phyloP scores from a whole-genome alignment of 805 yeast genomes.

The Lipomyces sp. region DNA sequence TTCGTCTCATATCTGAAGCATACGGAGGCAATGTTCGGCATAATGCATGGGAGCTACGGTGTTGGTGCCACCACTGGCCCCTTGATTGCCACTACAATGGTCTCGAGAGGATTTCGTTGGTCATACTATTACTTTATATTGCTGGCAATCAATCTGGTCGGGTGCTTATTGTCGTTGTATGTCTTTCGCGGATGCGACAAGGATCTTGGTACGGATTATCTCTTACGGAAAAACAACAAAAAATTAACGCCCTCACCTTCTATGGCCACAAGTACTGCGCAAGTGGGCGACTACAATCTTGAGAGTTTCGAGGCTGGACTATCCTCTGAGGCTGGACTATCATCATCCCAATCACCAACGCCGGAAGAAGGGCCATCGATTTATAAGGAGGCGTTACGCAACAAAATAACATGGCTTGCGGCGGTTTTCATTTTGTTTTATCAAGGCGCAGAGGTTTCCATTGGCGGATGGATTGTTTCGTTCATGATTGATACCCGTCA shows the following conservation, averaged over 20 bases:
- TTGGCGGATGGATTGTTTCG: constrained; percentile 72
- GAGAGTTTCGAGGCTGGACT: background rate
- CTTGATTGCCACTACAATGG: constrained; percentile 56
- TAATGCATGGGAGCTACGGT: constrained; percentile 68
- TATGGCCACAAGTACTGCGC: no score
- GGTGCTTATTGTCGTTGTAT: constrained; percentile 39
- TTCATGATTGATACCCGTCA: constrained; percentile 55
- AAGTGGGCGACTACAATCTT: background rate
- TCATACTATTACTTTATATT: constrained; percentile 52
- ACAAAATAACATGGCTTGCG: constrained; percentile 41
- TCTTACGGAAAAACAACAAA: constrained; percentile 17
- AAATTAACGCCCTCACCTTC: no score
- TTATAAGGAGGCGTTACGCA: constrained; percentile 7
- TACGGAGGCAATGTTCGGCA: constrained; percentile 57
- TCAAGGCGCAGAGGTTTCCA: constrained; percentile 65
- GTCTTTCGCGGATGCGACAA: constrained; percentile 42
- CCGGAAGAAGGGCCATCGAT: constrained; percentile 2
- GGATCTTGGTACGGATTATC: constrained; percentile 19
- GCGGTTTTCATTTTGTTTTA: constrained; percentile 57
- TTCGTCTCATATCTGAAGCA: constrained; percentile 49
- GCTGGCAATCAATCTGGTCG: constrained; percentile 41
- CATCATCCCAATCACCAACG: background rate
- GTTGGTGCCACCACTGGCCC: constrained; percentile 71
- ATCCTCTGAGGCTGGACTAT: background rate
- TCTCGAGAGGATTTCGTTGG: constrained; percentile 52